Evolutionary conservation across 805 yeast genomes (phyloP).

Genomic region (Lachancea cidri): DNA sequence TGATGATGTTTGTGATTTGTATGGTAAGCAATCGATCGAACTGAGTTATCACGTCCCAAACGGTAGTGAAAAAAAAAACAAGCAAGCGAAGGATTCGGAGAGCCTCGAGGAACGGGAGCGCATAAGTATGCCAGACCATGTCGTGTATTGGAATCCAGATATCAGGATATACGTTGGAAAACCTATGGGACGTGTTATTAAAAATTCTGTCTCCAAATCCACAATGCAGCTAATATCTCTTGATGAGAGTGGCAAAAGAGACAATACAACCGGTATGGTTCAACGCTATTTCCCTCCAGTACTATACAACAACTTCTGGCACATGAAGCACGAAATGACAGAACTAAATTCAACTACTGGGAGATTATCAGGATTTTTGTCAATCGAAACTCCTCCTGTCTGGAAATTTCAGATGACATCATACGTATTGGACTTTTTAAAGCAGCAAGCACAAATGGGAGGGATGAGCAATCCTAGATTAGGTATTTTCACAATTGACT

Average conservation of each 20-base stretch:
- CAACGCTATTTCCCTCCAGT: slow-evolving; percentile 36
- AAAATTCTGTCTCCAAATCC: slow-evolving; percentile 21
- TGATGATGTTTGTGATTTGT: slow-evolving; percentile 8
- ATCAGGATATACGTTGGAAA: slow-evolving; percentile 29
- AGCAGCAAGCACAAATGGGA: too few species aligned
- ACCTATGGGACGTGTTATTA: slow-evolving; percentile 18
- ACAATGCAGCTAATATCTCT: slow-evolving; percentile 20
- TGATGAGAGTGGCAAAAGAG: slow-evolving; percentile 29
- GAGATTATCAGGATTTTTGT: slow-evolving; percentile 26
- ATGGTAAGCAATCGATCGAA: slow-evolving; percentile 20
- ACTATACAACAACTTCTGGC: slow-evolving; percentile 39
- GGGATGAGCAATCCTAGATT: too few species aligned
- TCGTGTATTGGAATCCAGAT: slow-evolving; percentile 35
- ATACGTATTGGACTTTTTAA: neutral
- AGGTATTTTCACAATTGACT: too few species aligned
- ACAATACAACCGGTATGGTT: slow-evolving; percentile 27
- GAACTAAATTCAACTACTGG: slow-evolving; percentile 27
- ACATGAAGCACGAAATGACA: slow-evolving; percentile 32
- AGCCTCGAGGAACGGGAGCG: too few species aligned
- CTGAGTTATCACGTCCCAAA: slow-evolving; percentile 26
- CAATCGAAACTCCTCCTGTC: slow-evolving; percentile 22
- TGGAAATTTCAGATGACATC: slow-evolving; percentile 30
- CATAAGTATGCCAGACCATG: too few species aligned
- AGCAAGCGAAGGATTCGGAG: too few species aligned
- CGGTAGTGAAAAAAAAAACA: neutral